Base-by-base conservation (phyloP, 169 alveolate genomes). In the Sarcocystis neurona region DNA sequence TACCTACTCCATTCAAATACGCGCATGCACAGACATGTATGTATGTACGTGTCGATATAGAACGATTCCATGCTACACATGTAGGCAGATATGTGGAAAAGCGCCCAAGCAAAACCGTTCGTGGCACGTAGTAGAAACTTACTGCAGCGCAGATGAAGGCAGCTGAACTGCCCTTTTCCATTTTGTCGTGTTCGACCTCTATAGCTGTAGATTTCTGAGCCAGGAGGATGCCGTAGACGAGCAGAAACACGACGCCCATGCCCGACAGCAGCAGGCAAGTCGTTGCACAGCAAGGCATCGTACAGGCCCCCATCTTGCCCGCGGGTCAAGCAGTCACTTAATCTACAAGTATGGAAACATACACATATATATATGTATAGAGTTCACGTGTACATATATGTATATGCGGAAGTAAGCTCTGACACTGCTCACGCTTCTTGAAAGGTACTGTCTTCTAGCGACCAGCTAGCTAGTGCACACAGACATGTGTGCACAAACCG, bases 91-190 rank as follows among this genome's bases (percentile, higher is more conserved):
- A 8, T 10, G 18, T 10, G 18, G 60, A 18, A 50, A 50, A 50
- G n/a, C 60, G 18, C 8, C n/a, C n/a, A 50, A 10, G 60, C 60
- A 8, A 50, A 8, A 8, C 18, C 18, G 60, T 10, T 18, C 18
- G 8, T 50, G n/a, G 8, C 60, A 8, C 60, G 60, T 18, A 8
- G 60, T 50, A 18, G 60, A 18, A 18, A 18, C 79, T 70, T 70
- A 70, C 79, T 30, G 48, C 79, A 2, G 79, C 79, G 48, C 79
- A 70, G 44, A 70, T 70, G 79, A 6, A 70, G 48, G 79, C 79
- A n/a, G 79, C 79, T 27, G 47, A 5, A 23, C 53, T 6, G 79
- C 79, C 79, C 30, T 70, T 70, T 12, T 70, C 79, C 79, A 70
- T 70, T 34, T 70, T 70, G 79, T 70, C 79, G 48, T 70, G 79